phyloP scores from a whole-genome alignment of 169 alveolate species.

The Plasmodium inui region DNA sequence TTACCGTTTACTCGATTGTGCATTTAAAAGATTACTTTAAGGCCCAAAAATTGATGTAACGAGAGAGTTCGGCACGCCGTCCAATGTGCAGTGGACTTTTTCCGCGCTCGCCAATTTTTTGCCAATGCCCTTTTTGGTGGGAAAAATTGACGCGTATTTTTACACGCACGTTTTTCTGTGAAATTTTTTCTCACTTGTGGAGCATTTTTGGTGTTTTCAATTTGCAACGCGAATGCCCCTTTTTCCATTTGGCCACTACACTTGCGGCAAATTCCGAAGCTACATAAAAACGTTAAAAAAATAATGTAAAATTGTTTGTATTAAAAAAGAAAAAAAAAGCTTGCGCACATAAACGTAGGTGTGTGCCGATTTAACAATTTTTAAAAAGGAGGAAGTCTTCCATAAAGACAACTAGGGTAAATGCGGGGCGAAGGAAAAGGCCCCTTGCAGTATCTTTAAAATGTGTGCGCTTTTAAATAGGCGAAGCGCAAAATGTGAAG shows the following conservation, averaged over 20 bases:
- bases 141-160: neutral
- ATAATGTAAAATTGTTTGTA: neutral
- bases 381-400: neutral
- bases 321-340: constrained; percentile 1
- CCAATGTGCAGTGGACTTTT: neutral
- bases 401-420: neutral
- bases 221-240: neutral
- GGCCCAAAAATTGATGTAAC: constrained; percentile 80
- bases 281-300: neutral
- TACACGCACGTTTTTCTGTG: neutral
- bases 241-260: neutral
- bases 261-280: neutral
- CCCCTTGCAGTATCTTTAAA: neutral
- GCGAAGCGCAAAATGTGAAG: neutral
- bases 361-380: neutral
- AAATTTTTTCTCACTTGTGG: neutral
- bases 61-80: neutral
- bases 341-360: neutral
- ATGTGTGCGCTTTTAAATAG: neutral
- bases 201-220: neutral
- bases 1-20: constrained; percentile 79
- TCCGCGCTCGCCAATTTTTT: neutral
- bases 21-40: constrained; percentile 82
- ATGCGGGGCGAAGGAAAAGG: neutral
- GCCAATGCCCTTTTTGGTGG: neutral